phyloP scores from a whole-genome alignment of 202 grass and related monocot genomes.

The Digitaria exilis region DNA sequence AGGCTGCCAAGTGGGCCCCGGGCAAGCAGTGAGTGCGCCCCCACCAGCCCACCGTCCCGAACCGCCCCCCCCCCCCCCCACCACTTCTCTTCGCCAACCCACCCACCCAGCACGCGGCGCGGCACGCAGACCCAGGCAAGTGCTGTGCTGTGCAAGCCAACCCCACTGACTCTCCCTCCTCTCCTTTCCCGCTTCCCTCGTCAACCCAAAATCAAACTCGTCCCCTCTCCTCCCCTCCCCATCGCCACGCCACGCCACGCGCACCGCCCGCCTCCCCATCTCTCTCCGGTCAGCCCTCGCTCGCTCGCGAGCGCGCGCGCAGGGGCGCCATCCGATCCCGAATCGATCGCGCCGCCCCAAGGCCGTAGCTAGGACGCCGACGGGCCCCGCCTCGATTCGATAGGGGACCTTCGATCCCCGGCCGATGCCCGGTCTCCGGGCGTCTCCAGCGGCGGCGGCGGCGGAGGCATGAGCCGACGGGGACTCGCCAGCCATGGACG shows the following conservation, averaged over 20 bases:
- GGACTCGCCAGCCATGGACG: conserved; percentile 53
- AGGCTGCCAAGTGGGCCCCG: not conserved
- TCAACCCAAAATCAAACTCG: conserved; percentile 44
- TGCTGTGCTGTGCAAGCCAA: not conserved
- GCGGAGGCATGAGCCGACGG: conserved; percentile 38
- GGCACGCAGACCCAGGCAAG: not conserved
- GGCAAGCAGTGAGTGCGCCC: not conserved
- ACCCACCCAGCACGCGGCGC: not conserved
- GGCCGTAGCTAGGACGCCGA: not conserved
- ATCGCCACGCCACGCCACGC: conserved; percentile 10
- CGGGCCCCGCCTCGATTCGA: not conserved
- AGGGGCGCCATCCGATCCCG: not conserved
- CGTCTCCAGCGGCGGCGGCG: not conserved
- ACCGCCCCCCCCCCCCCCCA: no score
- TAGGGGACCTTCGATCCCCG: no score
- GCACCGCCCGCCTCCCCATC: not conserved
- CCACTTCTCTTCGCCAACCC: no score
- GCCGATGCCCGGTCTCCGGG: conserved; percentile 38
- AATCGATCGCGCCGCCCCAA: not conserved
- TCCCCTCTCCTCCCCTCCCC: not conserved
- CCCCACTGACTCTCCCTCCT: no score
- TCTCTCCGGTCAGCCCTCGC: not conserved
- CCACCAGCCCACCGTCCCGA: not conserved
- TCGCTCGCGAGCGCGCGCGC: not conserved
- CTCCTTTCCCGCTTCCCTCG: conserved; percentile 50